phyloP scores from a whole-genome alignment of 345 rosid species.

The Streptanthus diversifolius region DNA sequence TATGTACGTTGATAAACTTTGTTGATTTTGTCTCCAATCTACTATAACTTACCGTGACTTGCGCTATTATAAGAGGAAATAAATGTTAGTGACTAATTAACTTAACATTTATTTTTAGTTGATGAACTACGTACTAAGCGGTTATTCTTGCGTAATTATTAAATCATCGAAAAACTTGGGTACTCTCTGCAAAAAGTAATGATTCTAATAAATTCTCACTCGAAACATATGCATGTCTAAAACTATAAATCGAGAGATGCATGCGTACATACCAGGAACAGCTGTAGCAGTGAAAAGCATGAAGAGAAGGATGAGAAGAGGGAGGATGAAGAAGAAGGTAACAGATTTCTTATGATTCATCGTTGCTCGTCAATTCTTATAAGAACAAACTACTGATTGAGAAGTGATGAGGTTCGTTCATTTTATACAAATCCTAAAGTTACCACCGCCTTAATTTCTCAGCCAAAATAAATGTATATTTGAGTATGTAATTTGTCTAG shows the following conservation, averaged over 20 bases:
- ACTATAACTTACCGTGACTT: not conserved
- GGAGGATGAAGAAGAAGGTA: not conserved
- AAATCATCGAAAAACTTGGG: not conserved
- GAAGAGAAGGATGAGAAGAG: constrained; percentile 2
- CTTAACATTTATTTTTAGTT: not conserved
- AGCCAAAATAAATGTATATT: not conserved
- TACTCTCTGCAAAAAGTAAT: not conserved
- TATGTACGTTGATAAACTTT: not conserved
- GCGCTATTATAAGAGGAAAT: not conserved
- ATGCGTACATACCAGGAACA: constrained; percentile 13
- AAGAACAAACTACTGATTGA: not conserved
- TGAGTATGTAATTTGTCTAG: not conserved
- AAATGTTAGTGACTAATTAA: not conserved
- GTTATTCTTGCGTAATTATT: not conserved
- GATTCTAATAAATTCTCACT: not conserved
- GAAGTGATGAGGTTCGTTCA: not conserved
- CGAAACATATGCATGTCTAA: not conserved
- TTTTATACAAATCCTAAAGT: constrained; percentile 1
- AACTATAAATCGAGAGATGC: not conserved
- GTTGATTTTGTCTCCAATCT: not conserved
- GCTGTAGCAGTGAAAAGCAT: not conserved
- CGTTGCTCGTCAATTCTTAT: not conserved
- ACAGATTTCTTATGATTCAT: not conserved
- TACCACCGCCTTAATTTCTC: not conserved
- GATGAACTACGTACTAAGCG: not conserved